Evolutionary conservation across 257 asterid species (phyloP).

Genomic region (Jaltomata sinuosa): DNA sequence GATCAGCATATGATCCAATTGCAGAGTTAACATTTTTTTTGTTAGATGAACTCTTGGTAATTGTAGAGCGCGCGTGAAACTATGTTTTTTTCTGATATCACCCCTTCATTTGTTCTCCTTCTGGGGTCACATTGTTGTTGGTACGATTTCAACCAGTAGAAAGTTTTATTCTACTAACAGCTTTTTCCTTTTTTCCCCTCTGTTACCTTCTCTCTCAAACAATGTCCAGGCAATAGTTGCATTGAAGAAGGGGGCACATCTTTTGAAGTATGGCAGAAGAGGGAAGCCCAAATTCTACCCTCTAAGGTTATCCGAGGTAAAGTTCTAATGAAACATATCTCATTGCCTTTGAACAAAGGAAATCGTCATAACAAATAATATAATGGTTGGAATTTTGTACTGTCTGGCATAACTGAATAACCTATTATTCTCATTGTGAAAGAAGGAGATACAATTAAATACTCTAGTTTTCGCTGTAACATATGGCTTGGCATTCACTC

Average conservation of each 20-base stretch:
- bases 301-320: conserved; percentile 41
- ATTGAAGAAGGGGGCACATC: conserved; percentile 46
- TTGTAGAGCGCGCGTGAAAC: neutral
- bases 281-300: conserved; percentile 51
- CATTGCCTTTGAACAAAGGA: neutral
- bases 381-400: neutral
- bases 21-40: neutral
- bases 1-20: neutral
- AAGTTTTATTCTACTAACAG: neutral
- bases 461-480: neutral
- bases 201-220: neutral
- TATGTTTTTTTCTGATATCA: neutral
- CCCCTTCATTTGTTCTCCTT: neutral
- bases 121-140: neutral
- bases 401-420: neutral
- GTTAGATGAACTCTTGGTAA: neutral
- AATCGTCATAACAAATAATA: neutral
- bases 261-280: conserved; percentile 31
- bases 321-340: neutral
- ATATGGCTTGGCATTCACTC: neutral
- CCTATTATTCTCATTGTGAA: neutral
- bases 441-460: neutral
- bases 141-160: neutral
- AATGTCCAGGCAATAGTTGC: conserved; percentile 38
- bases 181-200: neutral